Conservation (phyloP, 129 eudicot genomes). For the Helianthus annuus region HanXRQr2.0-SUNRISE NC_035448.2:132255405-132255904, state of each 20-base stretch:
- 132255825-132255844: constrained; percentile 50
- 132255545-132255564: too few relatives aligned
- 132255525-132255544: too few relatives aligned
- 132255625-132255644: constrained; percentile 32
- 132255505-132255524: too few relatives aligned
- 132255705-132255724: constrained; percentile 13
- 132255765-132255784: constrained; percentile 7
- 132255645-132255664: constrained; percentile 21
- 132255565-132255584: too few relatives aligned
- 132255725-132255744: constrained; percentile 29
- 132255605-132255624: constrained; percentile 13
- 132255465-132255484: too few relatives aligned
- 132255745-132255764: neutral
- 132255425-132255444: too few relatives aligned
- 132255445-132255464: too few relatives aligned
- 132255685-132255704: constrained; percentile 33
- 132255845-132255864: constrained; percentile 62
- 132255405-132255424: too few relatives aligned
- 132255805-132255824: constrained; percentile 64
- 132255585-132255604: neutral
- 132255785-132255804: constrained; percentile 73
- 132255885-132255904: neutral
- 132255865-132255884: constrained; percentile 30
- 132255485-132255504: too few relatives aligned
- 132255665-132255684: constrained; percentile 30